Percentiles rank a stretch among this genome's conserved stretches.
These are phyloP conservation scores for Solanum sejunctum DNA, from an alignment of 257 asterid species.

Conservation along the genomic window DNA sequence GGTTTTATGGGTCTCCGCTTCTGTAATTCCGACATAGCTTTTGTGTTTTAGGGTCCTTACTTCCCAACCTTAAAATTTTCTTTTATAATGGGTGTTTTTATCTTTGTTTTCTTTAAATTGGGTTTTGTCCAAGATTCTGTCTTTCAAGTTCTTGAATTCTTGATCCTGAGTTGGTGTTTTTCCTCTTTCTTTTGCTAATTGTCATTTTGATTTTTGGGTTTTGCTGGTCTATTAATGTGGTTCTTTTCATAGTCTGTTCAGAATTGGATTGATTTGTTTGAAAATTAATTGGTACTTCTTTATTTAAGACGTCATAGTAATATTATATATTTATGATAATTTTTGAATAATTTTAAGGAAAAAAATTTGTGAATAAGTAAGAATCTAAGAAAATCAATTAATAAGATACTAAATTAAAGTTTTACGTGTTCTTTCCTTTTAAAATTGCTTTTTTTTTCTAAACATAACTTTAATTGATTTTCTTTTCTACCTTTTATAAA, in stretches of 20 bases:
- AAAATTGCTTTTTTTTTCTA: neutral
- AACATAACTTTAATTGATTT: neutral
- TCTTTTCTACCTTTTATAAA: neutral
- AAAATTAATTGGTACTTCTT: too few relatives aligned
- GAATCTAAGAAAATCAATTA: neutral
- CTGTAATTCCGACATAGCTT: neutral
- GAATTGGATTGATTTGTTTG: neutral
- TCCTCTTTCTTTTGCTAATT: neutral
- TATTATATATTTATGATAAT: neutral
- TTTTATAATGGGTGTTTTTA: neutral
- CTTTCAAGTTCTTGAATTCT: neutral
- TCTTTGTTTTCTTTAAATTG: neutral
- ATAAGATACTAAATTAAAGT: neutral
- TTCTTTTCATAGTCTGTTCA: neutral
- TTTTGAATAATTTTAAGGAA: neutral
- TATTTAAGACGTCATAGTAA: too few relatives aligned
- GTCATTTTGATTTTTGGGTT: neutral
- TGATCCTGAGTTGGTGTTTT: neutral
- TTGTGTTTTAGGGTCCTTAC: neutral
- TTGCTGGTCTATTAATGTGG: neutral
- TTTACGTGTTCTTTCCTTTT: neutral
- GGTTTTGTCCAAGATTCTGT: neutral
- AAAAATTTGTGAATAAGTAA: neutral
- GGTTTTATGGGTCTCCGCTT: neutral
- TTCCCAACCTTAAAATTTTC: neutral